Percentiles rank a stretch among this genome's conserved stretches.
phyloP scores from a whole-genome alignment of 1,139 yeast species.

The Lodderomyces metapsilosis region DNA sequence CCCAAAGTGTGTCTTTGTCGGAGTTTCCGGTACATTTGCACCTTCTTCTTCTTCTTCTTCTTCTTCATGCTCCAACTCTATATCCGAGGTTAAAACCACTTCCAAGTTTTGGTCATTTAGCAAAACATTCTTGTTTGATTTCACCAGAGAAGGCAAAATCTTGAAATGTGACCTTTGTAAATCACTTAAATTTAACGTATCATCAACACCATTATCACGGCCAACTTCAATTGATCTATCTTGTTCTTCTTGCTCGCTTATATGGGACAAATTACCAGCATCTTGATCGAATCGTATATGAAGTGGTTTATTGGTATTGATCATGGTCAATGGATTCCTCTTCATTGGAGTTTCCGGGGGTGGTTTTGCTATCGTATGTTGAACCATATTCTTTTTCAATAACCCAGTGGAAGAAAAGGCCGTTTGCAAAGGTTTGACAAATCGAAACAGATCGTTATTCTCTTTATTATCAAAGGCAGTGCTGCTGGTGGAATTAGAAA shows the following conservation, averaged over 20 bases:
- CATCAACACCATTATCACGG: conserved; percentile 27
- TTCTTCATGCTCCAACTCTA: conserved; percentile 20
- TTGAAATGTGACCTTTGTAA: conserved; percentile 30
- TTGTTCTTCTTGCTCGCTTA: conserved; percentile 4
- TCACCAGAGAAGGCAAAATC: conserved; percentile 17
- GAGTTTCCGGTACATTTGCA: conserved; percentile 38
- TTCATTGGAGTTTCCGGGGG: conserved; percentile 87
- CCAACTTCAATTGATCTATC: conserved; percentile 41
- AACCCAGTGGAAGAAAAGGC: conserved; percentile 80
- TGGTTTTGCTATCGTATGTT: conserved; percentile 27
- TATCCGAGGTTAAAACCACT: conserved; percentile 18
- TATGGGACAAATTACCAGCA: not conserved
- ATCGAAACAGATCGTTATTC: conserved; percentile 53
- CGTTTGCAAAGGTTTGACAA: conserved; percentile 80
- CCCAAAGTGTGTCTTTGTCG: conserved; percentile 27
- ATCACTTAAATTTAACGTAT: conserved; percentile 13
- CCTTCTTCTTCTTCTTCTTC: conserved; percentile 21
- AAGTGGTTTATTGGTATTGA: conserved; percentile 28
- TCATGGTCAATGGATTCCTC: conserved; percentile 47
- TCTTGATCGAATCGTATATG: conserved; percentile 17
- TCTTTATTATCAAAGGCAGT: conserved; percentile 31
- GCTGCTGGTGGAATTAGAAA: too few relatives aligned
- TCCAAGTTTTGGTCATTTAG: conserved; percentile 20
- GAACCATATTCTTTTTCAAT: conserved; percentile 58
- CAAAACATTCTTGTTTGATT: not conserved